Base-by-base conservation (phyloP, 495 filamentous ascomycete genomes). In the Copromyces sp. region DNA sequence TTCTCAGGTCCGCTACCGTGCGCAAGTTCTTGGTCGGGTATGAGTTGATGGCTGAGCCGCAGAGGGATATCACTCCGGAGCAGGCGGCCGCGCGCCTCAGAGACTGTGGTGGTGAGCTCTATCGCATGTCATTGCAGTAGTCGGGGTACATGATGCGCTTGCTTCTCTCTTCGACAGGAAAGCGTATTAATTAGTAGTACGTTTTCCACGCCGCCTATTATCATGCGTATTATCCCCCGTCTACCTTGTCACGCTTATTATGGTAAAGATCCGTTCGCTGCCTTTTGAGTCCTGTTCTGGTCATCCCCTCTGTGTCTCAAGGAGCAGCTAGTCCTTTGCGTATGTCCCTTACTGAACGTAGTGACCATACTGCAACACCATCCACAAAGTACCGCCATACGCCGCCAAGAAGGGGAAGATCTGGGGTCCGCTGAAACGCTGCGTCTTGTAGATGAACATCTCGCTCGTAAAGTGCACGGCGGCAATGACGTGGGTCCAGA, bases 41-140 rank as follows among this genome's bases (percentile, higher is more conserved):
- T 80, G 94, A 99, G 82, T 82, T 99, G 85, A 89, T 99, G 89
- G 95, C 92, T 3, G 95, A 99, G 82, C 95, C 95, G 37, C 95
- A 99, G 81, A 88, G 95, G 68, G 95, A 99, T 80, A 99, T 99
- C 77, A 99, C 96, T 2, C 94, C 95, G 0, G 95, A 99, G 81
- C 95, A 99, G 80, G 95, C 96, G 14, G 93, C 95, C 38, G 90
- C 89, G 39, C 88, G 88, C 44, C 81, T 99, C 69, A 86, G 94
- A 73, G 85, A 86, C 69, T 86, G 92, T 69, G 93, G 90, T 0
- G 94, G 94, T 7, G 88, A 92, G 80, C 82, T 98, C 69, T 98
- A 98, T 77, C 88, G 95, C 72, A 92, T 90, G 81, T 86, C 87
- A 74, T 72, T 93, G 73, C 78, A 86, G 69, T 82, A 59, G 78